Conservation (phyloP, 2,329 filamentous ascomycete species). For the Dendrostoma leiphaemia region DNA sequence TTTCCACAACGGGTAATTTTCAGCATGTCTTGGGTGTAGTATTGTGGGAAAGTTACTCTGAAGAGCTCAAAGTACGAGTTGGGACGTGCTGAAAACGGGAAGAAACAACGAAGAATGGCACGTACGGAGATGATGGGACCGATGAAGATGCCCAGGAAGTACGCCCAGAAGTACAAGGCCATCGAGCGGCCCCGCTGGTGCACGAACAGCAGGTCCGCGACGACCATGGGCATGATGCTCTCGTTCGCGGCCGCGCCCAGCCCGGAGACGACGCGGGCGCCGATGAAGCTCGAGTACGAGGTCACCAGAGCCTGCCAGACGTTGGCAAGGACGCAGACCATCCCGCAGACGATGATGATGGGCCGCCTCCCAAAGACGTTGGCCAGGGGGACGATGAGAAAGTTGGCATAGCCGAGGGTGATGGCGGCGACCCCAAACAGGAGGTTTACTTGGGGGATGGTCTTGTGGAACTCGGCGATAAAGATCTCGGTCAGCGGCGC, state of each 20-base stretch:
- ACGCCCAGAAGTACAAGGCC: slow-evolving; percentile 29
- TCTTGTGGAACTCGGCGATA: slow-evolving; percentile 31
- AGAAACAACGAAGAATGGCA: too few relatives aligned
- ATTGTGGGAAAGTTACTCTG: too few relatives aligned
- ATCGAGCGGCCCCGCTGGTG: slow-evolving; percentile 29
- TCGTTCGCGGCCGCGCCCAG: slow-evolving; percentile 32
- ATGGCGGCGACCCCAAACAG: slow-evolving; percentile 32
- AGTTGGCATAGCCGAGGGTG: slow-evolving; percentile 33
- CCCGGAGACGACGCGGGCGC: slow-evolving; percentile 30
- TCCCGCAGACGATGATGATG: slow-evolving; percentile 28
- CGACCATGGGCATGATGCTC: slow-evolving; percentile 33
- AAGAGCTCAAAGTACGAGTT: too few relatives aligned
- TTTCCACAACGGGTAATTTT: too few relatives aligned
- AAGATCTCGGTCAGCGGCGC: slow-evolving; percentile 34
- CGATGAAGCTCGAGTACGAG: slow-evolving; percentile 30
- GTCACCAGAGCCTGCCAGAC: slow-evolving; percentile 31
- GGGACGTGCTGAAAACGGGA: too few relatives aligned
- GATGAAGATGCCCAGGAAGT: slow-evolving; percentile 32
- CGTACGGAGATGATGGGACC: slow-evolving; percentile 34
- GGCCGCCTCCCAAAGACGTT: slow-evolving; percentile 32
- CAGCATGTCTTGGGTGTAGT: too few relatives aligned
- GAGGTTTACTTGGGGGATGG: slow-evolving; percentile 31
- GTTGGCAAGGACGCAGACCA: slow-evolving; percentile 29
- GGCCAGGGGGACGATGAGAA: slow-evolving; percentile 31
- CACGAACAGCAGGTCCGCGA: slow-evolving; percentile 30